A percentile compares a stretch with the other conserved stretches of the same genome.
These are phyloP conservation scores for Fusarium irregulare DNA, from an alignment of 2,329 filamentous ascomycete species.

Conservation along the genomic window DNA sequence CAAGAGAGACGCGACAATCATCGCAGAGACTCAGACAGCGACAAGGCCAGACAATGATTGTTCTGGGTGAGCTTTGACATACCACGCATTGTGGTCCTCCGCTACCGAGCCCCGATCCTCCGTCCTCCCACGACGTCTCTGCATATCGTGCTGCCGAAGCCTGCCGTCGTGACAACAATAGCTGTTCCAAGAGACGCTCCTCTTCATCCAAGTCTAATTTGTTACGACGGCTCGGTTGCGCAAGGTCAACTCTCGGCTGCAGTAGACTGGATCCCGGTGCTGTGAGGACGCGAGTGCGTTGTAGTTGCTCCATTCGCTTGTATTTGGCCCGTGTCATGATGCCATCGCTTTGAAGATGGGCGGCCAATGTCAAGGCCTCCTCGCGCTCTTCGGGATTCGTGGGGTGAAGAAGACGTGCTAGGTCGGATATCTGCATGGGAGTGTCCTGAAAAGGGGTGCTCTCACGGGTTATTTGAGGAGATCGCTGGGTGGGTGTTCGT, in stretches of 20 bases:
- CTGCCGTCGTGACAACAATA: constrained; percentile 65
- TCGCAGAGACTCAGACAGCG: constrained; percentile 94
- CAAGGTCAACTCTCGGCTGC: constrained; percentile 21
- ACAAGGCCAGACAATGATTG: constrained; percentile 95
- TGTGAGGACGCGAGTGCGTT: constrained; percentile 72
- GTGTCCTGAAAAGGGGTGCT: constrained; percentile 70
- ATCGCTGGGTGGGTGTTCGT: constrained; percentile 79
- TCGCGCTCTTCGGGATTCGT: constrained; percentile 80
- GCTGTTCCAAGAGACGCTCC: constrained; percentile 68
- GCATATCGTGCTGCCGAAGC: constrained; percentile 22
- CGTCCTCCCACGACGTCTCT: constrained; percentile 70
- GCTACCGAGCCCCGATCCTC: constrained; percentile 76
- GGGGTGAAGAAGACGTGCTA: constrained; percentile 86
- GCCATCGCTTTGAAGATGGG: constrained; percentile 76
- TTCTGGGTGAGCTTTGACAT: constrained; percentile 86
- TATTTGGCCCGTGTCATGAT: constrained; percentile 88
- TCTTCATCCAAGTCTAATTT: constrained; percentile 69
- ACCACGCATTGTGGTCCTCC: constrained; percentile 90
- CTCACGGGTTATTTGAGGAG: constrained; percentile 61
- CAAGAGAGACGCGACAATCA: constrained; percentile 91
- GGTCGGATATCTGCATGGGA: constrained; percentile 72
- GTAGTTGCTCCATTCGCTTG: constrained; percentile 72
- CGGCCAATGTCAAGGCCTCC: constrained; percentile 83
- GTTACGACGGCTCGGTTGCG: constrained; percentile 39
- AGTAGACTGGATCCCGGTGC: constrained; percentile 44